phyloP scores from a whole-genome alignment of 176 grass and related monocot genomes.

The Juncus effusus region DNA sequence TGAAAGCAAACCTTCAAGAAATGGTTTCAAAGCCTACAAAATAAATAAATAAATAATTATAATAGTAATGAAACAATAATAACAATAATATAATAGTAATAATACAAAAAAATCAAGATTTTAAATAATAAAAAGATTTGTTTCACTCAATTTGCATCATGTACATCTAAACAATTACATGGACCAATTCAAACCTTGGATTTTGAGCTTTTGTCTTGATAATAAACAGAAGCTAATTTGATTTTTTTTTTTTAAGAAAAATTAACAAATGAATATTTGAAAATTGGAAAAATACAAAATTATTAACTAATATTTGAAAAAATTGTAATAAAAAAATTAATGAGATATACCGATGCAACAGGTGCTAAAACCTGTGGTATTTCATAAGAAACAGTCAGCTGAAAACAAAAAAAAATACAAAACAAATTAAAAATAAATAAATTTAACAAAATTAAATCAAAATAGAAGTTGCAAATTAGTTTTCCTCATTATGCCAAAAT shows the following conservation, averaged over 20 bases:
- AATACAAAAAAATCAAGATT: not conserved
- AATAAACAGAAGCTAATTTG: constrained; percentile 11
- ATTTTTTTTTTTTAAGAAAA: not conserved
- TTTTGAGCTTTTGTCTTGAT: constrained; percentile 1
- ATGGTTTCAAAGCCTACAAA: constrained; percentile 80
- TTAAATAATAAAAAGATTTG: constrained; percentile 4
- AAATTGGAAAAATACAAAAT: too few species aligned
- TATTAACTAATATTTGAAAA: too few species aligned
- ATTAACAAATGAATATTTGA: too few species aligned
- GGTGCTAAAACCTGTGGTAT: constrained; percentile 76
- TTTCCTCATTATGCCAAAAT: not conserved
- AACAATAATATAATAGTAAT: not conserved
- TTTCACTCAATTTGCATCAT: not conserved
- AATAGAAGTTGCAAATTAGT: not conserved
- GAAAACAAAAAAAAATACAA: constrained; percentile 17
- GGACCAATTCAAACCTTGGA: not conserved
- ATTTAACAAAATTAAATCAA: constrained; percentile 5
- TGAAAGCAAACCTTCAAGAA: constrained; percentile 70
- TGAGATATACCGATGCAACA: constrained; percentile 62
- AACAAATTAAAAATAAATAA: constrained; percentile 17
- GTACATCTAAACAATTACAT: not conserved
- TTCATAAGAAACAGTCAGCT: constrained; percentile 94
- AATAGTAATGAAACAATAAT: not conserved
- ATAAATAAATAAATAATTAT: not conserved
- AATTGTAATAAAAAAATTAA: not conserved